phyloP scores from a whole-genome alignment of 176 grass and related monocot species.

The Triticum monococcum region DNA sequence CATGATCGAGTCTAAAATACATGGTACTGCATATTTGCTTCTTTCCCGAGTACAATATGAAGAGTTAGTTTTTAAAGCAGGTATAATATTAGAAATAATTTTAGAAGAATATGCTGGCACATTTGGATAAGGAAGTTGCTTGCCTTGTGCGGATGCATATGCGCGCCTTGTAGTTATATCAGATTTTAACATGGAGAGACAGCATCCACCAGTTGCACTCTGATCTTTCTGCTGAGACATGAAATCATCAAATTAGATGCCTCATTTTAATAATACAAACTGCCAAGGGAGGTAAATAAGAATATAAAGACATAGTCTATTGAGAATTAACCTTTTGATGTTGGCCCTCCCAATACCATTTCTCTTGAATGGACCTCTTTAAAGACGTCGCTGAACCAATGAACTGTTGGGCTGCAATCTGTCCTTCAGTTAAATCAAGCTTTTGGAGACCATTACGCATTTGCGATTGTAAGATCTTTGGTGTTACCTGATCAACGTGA shows the following conservation, averaged over 20 bases:
- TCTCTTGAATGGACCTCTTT: constrained; percentile 30
- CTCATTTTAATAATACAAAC: constrained; percentile 14
- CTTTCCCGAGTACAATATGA: too few species aligned
- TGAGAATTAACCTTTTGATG: constrained; percentile 34
- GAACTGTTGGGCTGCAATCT: neutral
- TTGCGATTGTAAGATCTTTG: constrained; percentile 26
- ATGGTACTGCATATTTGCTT: too few species aligned
- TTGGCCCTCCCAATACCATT: constrained; percentile 35
- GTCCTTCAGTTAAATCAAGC: constrained; percentile 19
- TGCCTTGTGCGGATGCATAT: constrained; percentile 32
- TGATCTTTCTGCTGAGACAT: constrained; percentile 50
- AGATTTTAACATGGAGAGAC: constrained; percentile 20
- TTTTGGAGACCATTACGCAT: constrained; percentile 5
- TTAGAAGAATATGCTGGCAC: neutral
- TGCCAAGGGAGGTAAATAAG: constrained; percentile 5
- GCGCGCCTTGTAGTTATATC: constrained; percentile 16
- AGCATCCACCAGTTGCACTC: constrained; percentile 19
- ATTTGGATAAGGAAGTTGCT: constrained; percentile 6
- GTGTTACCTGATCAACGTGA: constrained; percentile 19
- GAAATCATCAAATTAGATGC: constrained; percentile 34
- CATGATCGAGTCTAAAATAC: too few species aligned
- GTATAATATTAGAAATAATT: neutral
- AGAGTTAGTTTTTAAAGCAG: too few species aligned
- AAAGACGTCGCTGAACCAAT: constrained; percentile 11
- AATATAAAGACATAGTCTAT: constrained; percentile 10